phyloP scores from a whole-genome alignment of 768 basidiomycete species.

The Pleurotus tuber-regium region DNA sequence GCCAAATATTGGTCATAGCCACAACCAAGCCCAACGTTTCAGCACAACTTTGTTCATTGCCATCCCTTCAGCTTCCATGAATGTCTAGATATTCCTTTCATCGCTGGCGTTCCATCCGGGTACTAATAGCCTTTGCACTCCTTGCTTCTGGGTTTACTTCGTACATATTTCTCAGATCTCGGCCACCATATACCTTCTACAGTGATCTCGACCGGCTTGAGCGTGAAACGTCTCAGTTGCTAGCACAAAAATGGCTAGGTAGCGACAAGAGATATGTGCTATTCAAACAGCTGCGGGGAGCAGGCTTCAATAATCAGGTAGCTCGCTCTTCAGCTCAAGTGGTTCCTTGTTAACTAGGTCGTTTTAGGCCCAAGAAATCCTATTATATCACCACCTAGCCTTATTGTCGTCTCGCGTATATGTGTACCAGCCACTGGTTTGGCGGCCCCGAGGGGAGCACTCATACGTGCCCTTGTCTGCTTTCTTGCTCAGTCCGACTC shows the following conservation, averaged over 20 bases:
- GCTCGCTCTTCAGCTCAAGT: slow-evolving; percentile 6
- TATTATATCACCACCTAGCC: slow-evolving; percentile 45
- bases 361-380: slow-evolving; percentile 41
- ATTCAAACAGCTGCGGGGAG: slow-evolving; percentile 45
- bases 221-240: slow-evolving; percentile 23
- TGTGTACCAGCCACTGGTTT: slow-evolving; percentile 44
- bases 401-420: slow-evolving; percentile 36
- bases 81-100: slow-evolving; percentile 8
- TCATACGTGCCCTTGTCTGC: slow-evolving; percentile 40
- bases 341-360: not conserved
- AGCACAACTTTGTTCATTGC: not conserved
- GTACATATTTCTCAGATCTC: slow-evolving; percentile 31
- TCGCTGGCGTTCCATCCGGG: slow-evolving; percentile 21
- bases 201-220: slow-evolving; percentile 27
- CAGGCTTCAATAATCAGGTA: slow-evolving; percentile 50
- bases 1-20: not conserved
- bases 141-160: slow-evolving; percentile 20
- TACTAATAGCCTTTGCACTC: slow-evolving; percentile 14
- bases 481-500: slow-evolving; percentile 39
- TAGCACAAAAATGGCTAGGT: slow-evolving; percentile 23
- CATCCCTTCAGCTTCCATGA: slow-evolving; percentile 1
- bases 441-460: slow-evolving; percentile 40
- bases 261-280: slow-evolving; percentile 34
- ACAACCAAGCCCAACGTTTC: not conserved
- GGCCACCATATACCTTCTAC: slow-evolving; percentile 40